Evolutionary conservation across 1,139 yeast genomes (phyloP).

Genomic region (Pichia sp.): DNA sequence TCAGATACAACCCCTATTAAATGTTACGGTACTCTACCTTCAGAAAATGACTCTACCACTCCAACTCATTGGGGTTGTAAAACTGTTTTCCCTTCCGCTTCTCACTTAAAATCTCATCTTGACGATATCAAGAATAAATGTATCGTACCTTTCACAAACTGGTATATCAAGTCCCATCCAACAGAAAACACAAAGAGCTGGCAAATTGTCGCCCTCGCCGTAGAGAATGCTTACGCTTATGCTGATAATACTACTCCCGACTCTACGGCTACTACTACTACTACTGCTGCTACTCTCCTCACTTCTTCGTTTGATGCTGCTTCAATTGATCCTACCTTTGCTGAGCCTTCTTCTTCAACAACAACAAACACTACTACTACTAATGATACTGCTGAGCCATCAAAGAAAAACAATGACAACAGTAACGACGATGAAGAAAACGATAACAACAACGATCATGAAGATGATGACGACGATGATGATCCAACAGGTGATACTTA

Average conservation of each 20-base stretch:
- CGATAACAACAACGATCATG: not conserved
- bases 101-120: constrained; percentile 1
- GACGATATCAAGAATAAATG: not conserved
- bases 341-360: not conserved
- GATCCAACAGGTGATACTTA: not conserved
- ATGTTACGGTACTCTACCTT: not conserved
- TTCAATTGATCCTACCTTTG: not conserved
- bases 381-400: not conserved
- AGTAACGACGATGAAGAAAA: not conserved
- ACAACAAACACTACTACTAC: not conserved
- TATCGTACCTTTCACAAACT: not conserved
- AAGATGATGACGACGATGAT: too few species aligned
- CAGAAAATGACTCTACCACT: not conserved
- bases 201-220: not conserved
- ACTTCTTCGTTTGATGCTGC: not conserved
- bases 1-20: not conserved
- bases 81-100: not conserved
- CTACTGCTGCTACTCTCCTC: not conserved
- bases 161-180: not conserved
- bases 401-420: not conserved
- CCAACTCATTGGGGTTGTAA: constrained; percentile 7
- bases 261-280: not conserved
- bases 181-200: not conserved
- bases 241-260: not conserved
- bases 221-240: not conserved